Evolutionary conservation across 2,329 filamentous ascomycete genomes (phyloP).

Genomic region (Fusarium pseudograminearum): DNA sequence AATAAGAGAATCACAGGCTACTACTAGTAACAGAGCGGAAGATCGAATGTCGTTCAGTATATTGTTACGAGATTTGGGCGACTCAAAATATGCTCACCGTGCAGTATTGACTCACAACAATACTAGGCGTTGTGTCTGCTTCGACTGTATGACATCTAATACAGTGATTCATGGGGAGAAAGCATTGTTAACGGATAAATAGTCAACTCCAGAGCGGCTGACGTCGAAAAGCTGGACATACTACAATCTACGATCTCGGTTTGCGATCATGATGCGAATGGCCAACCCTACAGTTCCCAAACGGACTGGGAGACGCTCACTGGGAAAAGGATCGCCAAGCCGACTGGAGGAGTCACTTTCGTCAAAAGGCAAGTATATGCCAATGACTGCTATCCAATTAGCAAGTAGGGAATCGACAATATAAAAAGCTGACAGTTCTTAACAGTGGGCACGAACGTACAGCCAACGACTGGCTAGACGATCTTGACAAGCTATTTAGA

Average conservation of each 20-base stretch:
- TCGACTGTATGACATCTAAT: not conserved
- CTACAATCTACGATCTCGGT: not conserved
- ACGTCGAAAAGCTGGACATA: not conserved
- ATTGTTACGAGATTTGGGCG: too few relatives aligned
- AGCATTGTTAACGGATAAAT: not conserved
- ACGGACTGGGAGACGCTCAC: not conserved
- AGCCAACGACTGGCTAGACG: not conserved
- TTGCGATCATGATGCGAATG: not conserved
- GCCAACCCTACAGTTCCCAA: not conserved
- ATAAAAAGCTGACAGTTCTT: not conserved
- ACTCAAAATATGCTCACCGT: not conserved
- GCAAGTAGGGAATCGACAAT: too few relatives aligned
- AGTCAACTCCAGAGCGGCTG: not conserved
- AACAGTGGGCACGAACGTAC: not conserved
- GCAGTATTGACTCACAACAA: not conserved
- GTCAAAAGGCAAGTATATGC: not conserved
- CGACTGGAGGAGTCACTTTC: not conserved
- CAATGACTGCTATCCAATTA: too few relatives aligned
- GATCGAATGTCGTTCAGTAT: too few relatives aligned
- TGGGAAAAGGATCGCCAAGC: not conserved
- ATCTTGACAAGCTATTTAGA: not conserved
- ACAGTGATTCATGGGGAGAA: rapidly evolving
- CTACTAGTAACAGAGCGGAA: too few relatives aligned
- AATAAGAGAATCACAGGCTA: too few relatives aligned
- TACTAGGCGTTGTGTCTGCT: not conserved